Evolutionary conservation across 768 basidiomycete species (phyloP).

Genomic region (Stropharia rugosoannulata): DNA sequence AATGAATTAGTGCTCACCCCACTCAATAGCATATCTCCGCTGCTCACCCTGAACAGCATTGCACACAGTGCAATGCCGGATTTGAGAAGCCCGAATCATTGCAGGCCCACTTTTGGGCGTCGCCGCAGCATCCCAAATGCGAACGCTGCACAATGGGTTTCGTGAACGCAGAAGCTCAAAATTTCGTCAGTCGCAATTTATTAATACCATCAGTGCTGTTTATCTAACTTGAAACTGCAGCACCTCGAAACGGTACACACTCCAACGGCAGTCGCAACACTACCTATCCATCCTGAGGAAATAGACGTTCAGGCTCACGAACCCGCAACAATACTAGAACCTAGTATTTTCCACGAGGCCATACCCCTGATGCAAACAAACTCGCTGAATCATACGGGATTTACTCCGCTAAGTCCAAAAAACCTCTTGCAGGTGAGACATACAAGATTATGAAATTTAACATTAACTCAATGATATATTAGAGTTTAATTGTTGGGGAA

Average conservation of each 20-base stretch:
- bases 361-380: background rate
- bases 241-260: constrained; percentile 16
- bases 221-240: constrained; percentile 9
- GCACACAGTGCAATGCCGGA: constrained; percentile 35
- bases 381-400: constrained; percentile 21
- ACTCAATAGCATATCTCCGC: constrained; percentile 35
- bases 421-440: constrained; percentile 22
- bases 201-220: background rate
- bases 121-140: constrained; percentile 46
- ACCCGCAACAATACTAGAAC: background rate
- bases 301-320: constrained; percentile 2
- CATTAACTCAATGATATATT: background rate
- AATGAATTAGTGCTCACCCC: background rate
- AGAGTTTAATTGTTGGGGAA: constrained; percentile 25
- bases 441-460: background rate
- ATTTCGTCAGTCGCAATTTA: constrained; percentile 28
- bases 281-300: constrained; percentile 5
- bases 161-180: constrained; percentile 32
- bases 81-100: constrained; percentile 36
- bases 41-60: constrained; percentile 34
- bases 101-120: constrained; percentile 39
- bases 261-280: constrained; percentile 3
- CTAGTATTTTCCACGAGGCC: background rate
- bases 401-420: constrained; percentile 23
- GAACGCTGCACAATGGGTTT: constrained; percentile 41